Evolutionary conservation across 495 filamentous ascomycete genomes (phyloP).

Genomic region (Podospora australis): DNA sequence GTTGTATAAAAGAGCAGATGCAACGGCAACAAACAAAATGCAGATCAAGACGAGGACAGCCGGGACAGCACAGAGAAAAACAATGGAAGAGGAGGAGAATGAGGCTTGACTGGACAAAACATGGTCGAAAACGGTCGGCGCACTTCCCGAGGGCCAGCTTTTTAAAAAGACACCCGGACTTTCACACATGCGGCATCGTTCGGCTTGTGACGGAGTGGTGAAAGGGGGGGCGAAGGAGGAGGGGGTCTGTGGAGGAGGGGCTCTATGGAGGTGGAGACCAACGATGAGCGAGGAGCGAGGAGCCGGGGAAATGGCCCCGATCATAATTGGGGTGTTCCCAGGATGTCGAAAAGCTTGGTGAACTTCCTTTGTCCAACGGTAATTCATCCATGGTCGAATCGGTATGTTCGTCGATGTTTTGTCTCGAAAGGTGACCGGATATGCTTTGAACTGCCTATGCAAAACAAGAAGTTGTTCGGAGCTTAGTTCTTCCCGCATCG

Average conservation of each 20-base stretch:
- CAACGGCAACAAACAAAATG: neutral
- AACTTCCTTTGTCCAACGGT: neutral
- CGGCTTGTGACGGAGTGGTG: slow-evolving; percentile 34
- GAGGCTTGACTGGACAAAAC: neutral
- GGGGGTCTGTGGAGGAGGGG: slow-evolving; percentile 3
- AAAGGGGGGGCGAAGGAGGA: neutral
- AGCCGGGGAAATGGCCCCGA: slow-evolving; percentile 3
- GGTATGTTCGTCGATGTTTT: neutral
- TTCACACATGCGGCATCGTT: slow-evolving; percentile 19
- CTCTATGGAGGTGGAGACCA: slow-evolving; percentile 13
- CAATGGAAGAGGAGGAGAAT: neutral
- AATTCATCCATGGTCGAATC: neutral
- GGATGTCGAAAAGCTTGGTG: slow-evolving; percentile 6
- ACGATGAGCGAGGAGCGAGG: neutral
- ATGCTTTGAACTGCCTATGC: no score
- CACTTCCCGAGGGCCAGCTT: slow-evolving; percentile 11
- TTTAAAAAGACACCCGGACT: slow-evolving; percentile 7
- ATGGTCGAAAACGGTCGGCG: neutral
- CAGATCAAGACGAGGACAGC: neutral
- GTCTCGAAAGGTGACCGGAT: neutral
- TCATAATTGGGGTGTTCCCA: slow-evolving; percentile 8
- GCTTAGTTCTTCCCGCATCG: no score
- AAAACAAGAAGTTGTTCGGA: no score
- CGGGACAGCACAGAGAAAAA: neutral
- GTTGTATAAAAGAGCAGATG: neutral